A percentile compares a stretch with the other conserved stretches of the same genome.
Evolutionary conservation across 805 yeast species (phyloP).

Genomic region (Nakazawaea sp.): DNA sequence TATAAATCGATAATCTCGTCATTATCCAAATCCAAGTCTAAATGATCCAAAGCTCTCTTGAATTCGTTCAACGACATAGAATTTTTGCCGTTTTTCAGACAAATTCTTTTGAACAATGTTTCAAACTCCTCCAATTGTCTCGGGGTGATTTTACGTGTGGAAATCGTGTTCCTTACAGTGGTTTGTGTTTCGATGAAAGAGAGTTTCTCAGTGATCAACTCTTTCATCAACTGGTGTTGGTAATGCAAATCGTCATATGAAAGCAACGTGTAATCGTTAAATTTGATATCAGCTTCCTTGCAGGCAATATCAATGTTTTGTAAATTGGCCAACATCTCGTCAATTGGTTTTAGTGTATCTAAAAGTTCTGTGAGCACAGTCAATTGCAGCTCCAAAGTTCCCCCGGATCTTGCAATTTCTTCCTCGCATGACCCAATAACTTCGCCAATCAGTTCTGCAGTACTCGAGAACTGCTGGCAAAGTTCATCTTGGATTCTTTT

Average conservation of each 20-base stretch:
- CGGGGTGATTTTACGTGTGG: slow-evolving; percentile 26
- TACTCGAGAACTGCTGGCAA: slow-evolving; percentile 23
- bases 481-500: slow-evolving; percentile 25
- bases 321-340: slow-evolving; percentile 20
- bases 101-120: slow-evolving; percentile 34
- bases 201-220: slow-evolving; percentile 30
- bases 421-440: slow-evolving; percentile 19
- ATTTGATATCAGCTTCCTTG: slow-evolving; percentile 25
- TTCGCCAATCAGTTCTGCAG: slow-evolving; percentile 23
- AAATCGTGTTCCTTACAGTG: slow-evolving; percentile 19
- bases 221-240: slow-evolving; percentile 28
- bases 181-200: slow-evolving; percentile 35
- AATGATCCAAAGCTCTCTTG: slow-evolving; percentile 31
- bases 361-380: slow-evolving; percentile 24
- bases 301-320: slow-evolving; percentile 19
- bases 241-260: slow-evolving; percentile 29
- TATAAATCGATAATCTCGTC: slow-evolving; percentile 32
- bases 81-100: slow-evolving; percentile 27
- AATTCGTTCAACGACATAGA: slow-evolving; percentile 35
- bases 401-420: slow-evolving; percentile 21
- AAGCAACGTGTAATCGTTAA: slow-evolving; percentile 16
- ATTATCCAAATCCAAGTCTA: slow-evolving; percentile 29
- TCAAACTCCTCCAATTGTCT: slow-evolving; percentile 35
- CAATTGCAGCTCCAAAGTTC: slow-evolving; percentile 30
- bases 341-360: slow-evolving; percentile 28